Percentiles rank a stretch among this genome's conserved stretches.
These are phyloP conservation scores for Fomitiporia mediterranea DNA, from an alignment of 1,284 basidiomycete genomes.

Conservation along the genomic window DNA sequence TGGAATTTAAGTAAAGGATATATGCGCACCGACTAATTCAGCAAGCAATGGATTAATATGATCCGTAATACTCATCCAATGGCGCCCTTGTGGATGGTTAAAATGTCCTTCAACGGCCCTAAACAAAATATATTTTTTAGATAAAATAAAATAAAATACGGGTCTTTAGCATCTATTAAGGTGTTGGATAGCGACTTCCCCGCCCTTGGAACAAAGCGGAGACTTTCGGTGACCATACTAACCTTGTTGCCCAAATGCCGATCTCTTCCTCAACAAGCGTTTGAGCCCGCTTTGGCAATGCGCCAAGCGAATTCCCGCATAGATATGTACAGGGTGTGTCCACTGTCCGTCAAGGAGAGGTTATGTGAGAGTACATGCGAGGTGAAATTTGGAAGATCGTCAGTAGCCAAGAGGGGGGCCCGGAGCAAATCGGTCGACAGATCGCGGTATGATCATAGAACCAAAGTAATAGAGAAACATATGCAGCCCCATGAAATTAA, in stretches of 20 bases:
- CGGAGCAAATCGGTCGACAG: background rate
- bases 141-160: conserved; percentile 4
- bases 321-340: conserved; percentile 75
- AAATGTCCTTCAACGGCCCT: conserved; percentile 94
- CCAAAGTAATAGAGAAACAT: background rate
- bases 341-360: conserved; percentile 30
- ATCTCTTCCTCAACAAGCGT: conserved; percentile 81
- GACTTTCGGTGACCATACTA: conserved; percentile 24
- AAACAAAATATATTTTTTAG: no score
- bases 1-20: background rate
- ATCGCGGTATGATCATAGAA: background rate
- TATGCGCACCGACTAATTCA: conserved; percentile 71
- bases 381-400: background rate
- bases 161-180: conserved; percentile 15
- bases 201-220: background rate
- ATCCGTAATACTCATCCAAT: conserved; percentile 83
- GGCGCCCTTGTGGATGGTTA: conserved; percentile 75
- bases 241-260: conserved; percentile 83
- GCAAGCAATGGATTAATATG: conserved; percentile 74
- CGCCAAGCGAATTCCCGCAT: conserved; percentile 94
- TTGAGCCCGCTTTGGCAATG: conserved; percentile 71
- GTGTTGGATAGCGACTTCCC: background rate
- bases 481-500: background rate
- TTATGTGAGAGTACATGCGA: conserved; percentile 14
- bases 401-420: background rate